These are phyloP conservation scores for Daldinia sp. DNA, from an alignment of 2,329 filamentous ascomycete genomes.

Conservation along the genomic window DNA sequence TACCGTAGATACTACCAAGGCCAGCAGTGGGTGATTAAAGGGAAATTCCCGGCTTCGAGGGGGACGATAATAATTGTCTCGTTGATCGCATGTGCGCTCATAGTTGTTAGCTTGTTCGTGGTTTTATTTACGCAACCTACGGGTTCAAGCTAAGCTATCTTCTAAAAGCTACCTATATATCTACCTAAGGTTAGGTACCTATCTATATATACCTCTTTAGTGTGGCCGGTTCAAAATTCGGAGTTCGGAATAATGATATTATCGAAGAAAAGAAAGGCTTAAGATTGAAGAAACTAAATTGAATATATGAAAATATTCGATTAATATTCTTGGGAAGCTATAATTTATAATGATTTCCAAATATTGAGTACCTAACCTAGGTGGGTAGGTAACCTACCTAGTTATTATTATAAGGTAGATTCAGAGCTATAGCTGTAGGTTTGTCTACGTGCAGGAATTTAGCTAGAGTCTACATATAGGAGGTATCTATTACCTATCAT, in stretches of 20 bases:
- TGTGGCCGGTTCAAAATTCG: not conserved
- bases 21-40: constrained; percentile 80
- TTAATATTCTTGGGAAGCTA: not conserved
- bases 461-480: not conserved
- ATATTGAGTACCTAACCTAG: not conserved
- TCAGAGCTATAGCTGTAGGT: not conserved
- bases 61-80: constrained; percentile 77
- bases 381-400: not conserved
- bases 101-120: constrained; percentile 66
- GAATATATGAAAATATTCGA: not conserved
- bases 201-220: no score
- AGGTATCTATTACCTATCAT: no score
- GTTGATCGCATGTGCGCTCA: constrained; percentile 69
- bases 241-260: not conserved
- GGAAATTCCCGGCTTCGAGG: constrained; percentile 81
- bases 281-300: not conserved
- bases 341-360: not conserved
- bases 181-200: no score
- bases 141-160: constrained; percentile 6
- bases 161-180: no score
- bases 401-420: not conserved
- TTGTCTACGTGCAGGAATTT: not conserved
- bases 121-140: constrained; percentile 63
- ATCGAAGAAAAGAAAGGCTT: not conserved
- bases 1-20: constrained; percentile 81